phyloP scores from a whole-genome alignment of 371 early-diverging fungal species.

The Rozella allomycis region DNA sequence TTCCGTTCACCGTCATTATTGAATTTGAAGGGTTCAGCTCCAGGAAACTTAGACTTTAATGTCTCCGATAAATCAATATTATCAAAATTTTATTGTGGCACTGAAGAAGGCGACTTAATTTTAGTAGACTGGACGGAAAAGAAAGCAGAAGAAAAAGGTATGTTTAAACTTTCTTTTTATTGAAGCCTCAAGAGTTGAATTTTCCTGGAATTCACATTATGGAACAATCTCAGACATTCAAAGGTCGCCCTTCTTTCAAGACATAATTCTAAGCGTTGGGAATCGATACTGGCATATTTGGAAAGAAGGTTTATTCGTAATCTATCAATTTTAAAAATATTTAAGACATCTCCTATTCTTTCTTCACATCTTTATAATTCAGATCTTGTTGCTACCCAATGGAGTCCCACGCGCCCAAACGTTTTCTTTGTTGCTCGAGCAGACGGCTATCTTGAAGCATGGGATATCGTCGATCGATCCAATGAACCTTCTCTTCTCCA shows the following conservation, averaged over 20 bases:
- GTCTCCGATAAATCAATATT: background rate
- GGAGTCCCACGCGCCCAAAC: conserved; percentile 32
- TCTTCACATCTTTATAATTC: conserved; percentile 7
- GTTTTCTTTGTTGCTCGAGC: conserved; percentile 26
- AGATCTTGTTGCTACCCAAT: conserved; percentile 16
- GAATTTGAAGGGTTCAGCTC: too few species aligned
- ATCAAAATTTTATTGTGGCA: conserved; percentile 24
- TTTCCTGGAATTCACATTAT: conserved; percentile 17
- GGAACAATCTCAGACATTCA: conserved; percentile 8
- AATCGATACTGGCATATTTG: conserved; percentile 31
- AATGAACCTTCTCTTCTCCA: conserved; percentile 18
- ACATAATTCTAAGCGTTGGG: conserved; percentile 23
- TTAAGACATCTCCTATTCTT: conserved; percentile 18
- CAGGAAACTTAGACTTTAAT: too few species aligned
- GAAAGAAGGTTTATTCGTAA: conserved; percentile 18
- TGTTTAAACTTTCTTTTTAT: conserved; percentile 1
- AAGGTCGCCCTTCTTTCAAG: conserved; percentile 21
- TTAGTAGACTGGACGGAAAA: conserved; percentile 26
- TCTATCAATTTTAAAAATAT: background rate
- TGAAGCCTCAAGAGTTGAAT: conserved; percentile 21
- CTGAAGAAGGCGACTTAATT: conserved; percentile 33
- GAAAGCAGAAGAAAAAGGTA: conserved; percentile 24
- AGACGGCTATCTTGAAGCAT: conserved; percentile 27
- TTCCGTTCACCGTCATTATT: too few species aligned
- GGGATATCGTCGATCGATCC: conserved; percentile 28